Conservation (phyloP, 1,284 basidiomycete genomes). For the Ceratobasidium sp. region DNA sequence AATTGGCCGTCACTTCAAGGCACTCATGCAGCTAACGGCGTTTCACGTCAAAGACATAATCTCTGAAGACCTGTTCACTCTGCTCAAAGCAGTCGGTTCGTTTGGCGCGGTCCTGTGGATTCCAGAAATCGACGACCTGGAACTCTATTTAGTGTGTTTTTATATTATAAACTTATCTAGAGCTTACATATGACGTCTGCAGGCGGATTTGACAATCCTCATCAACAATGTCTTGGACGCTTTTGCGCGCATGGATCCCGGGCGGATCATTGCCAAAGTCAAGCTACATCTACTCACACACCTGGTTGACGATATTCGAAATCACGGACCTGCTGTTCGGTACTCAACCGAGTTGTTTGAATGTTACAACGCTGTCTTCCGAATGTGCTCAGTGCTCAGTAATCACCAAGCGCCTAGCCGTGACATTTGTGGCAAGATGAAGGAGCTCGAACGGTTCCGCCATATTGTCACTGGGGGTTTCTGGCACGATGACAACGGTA, state of each 20-base stretch:
- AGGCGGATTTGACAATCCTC: constrained; percentile 2
- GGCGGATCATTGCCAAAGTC: constrained; percentile 37
- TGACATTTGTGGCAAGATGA: constrained; percentile 19
- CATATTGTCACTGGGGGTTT: not conserved
- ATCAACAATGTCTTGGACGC: constrained; percentile 22
- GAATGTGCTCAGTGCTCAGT: constrained; percentile 45
- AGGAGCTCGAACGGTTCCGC: constrained; percentile 9
- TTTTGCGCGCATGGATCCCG: not conserved
- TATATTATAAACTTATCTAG: too few species aligned
- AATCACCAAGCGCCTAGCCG: constrained; percentile 49
- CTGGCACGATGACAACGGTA: not conserved
- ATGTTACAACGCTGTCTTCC: constrained; percentile 47
- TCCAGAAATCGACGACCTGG: constrained; percentile 52
- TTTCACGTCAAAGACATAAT: constrained; percentile 54
- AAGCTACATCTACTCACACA: constrained; percentile 49
- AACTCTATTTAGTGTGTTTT: constrained; percentile 51
- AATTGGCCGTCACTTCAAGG: constrained; percentile 58
- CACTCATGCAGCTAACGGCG: constrained; percentile 54
- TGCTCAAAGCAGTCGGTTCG: constrained; percentile 52
- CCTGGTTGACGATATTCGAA: constrained; percentile 41
- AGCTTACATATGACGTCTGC: too few species aligned
- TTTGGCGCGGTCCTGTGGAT: constrained; percentile 55
- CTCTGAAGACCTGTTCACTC: constrained; percentile 48
- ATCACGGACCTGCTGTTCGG: constrained; percentile 45
- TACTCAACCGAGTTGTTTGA: constrained; percentile 46